Base-by-base conservation (phyloP, 2,329 filamentous ascomycete genomes). In the Xylaria polymorpha region DNA sequence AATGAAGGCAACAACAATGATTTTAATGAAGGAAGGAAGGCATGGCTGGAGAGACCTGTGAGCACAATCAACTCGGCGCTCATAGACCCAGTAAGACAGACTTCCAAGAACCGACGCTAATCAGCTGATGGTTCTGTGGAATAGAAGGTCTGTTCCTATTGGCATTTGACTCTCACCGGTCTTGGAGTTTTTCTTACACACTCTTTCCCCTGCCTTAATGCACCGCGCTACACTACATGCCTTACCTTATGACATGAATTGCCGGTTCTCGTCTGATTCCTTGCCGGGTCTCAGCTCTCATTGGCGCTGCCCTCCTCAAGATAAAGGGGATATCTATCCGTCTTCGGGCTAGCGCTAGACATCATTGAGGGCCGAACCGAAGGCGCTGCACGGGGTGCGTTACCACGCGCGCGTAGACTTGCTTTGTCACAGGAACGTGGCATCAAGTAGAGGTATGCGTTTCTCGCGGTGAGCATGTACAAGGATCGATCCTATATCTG, bases 311-410 rank as follows among this genome's bases (percentile, higher is more conserved):
- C 37, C 29, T 60, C 22, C 50, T 46, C 51, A 18, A 41, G 44
- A 25, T 43, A 48, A 35, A 46, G 64, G 35, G n/a, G 39, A 69
- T 61, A 55, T 53, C 39, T 61, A 65, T 43, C 61, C 67, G 39
- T 57, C 53, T 59, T 67, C 46, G 41, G 48, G 32, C 64, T 67
- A 68, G 68, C 58, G 62, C 58, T 43, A 67, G 25, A 55, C 53
- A 39, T 64, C 61, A 39, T 65, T 63, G 66, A 70, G 68, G 68
- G 68, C 62, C 68, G 70, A 69, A 57, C 70, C 70, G 67, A 72
- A 61, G 51, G 39, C 29, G 53, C 41, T 66, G 67, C 64, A 61
- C 59, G 59, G 59, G 55, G 25, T 65, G 61, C 63, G 32, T 62
- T 72, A 41, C 70, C 65, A 66, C 32, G 39, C 25, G 44, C 58